Evolutionary conservation across 2,329 filamentous ascomycete genomes (phyloP).

Genomic region (Grosmannia clavigera): DNA sequence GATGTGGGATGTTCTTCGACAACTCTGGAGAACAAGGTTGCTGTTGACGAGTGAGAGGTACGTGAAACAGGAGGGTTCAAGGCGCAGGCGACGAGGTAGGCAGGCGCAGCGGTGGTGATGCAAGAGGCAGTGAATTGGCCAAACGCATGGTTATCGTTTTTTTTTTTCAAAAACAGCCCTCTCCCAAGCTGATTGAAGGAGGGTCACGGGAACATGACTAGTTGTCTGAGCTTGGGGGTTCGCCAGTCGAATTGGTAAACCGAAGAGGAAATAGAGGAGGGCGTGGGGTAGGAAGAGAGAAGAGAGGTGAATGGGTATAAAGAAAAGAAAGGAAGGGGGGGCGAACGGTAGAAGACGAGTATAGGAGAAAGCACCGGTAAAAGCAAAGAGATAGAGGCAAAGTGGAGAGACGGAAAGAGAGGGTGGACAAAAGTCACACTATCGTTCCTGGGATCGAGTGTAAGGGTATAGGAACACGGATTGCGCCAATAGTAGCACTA

Average conservation of each 20-base stretch:
- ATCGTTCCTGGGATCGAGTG: neutral
- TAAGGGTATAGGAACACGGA: neutral
- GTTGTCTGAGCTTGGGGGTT: constrained; percentile 7
- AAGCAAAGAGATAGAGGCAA: neutral
- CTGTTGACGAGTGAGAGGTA: neutral
- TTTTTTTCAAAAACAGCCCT: constrained; percentile 12
- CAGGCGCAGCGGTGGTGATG: neutral
- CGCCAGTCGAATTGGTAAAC: constrained; percentile 9
- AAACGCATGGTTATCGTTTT: neutral
- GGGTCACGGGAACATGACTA: constrained; percentile 22
- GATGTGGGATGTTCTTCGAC: neutral
- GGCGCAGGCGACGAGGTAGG: neutral
- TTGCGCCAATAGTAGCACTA: neutral
- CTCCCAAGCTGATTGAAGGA: constrained; percentile 19
- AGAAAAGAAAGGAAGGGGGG: neutral
- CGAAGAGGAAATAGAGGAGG: neutral
- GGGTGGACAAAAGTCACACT: neutral
- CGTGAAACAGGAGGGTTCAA: neutral
- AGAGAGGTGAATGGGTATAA: neutral
- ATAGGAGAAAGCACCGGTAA: neutral
- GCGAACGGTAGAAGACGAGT: neutral
- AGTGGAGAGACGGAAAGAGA: neutral
- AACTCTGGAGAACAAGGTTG: neutral
- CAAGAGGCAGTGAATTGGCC: neutral
- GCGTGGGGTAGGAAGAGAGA: neutral